Conservation (phyloP, 1,284 basidiomycete genomes). For the Cutaneotrichosporon cavernicola region DNA sequence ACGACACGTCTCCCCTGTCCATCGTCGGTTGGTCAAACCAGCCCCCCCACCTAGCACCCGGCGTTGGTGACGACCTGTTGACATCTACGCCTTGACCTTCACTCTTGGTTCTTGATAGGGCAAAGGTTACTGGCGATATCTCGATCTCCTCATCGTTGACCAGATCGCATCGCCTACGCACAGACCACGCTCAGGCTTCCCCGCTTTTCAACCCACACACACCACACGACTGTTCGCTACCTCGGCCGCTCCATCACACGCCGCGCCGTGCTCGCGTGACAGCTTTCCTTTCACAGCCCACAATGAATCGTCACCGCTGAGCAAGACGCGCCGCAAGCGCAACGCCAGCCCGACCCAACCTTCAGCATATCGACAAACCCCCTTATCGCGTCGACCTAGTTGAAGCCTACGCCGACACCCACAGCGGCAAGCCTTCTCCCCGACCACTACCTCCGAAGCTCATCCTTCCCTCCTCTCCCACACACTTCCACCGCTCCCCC, state of each 20-base stretch:
- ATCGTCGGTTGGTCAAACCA: too few species aligned
- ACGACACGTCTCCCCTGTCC: not conserved
- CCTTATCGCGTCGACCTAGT: not conserved
- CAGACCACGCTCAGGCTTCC: constrained; percentile 4
- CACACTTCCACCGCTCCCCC: not conserved
- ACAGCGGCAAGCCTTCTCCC: not conserved
- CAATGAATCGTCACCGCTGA: constrained; percentile 5
- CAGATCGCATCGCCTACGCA: not conserved
- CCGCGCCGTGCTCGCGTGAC: constrained; percentile 11
- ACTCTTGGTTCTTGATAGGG: not conserved
- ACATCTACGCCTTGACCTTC: not conserved
- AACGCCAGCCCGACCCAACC: not conserved
- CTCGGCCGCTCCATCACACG: constrained; percentile 10
- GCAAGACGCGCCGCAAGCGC: constrained; percentile 8
- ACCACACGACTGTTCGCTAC: not conserved
- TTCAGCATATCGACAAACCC: not conserved
- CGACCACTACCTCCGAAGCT: not conserved
- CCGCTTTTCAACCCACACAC: constrained; percentile 1
- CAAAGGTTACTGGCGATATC: not conserved
- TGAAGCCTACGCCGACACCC: not conserved
- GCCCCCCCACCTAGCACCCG: not conserved
- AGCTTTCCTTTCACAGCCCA: constrained; percentile 2
- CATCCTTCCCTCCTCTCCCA: not conserved
- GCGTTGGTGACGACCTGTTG: not conserved
- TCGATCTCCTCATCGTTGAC: not conserved